These are phyloP conservation scores for Tricholoma furcatifolium DNA, from an alignment of 768 basidiomycete species.

Conservation along the genomic window DNA sequence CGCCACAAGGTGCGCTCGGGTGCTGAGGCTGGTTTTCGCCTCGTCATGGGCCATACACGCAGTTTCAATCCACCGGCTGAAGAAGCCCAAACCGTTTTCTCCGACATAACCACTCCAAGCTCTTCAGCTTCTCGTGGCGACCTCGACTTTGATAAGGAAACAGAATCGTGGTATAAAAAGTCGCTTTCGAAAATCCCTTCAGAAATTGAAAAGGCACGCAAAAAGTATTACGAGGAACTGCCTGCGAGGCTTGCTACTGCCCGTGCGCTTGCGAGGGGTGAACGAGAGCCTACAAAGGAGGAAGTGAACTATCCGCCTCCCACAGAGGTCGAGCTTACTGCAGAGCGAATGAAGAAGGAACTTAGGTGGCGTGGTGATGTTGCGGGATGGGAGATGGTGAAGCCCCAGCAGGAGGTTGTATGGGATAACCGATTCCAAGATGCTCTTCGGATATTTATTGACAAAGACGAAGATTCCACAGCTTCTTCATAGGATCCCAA, in stretches of 20 bases:
- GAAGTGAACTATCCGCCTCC: constrained; percentile 76
- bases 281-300: constrained; percentile 82
- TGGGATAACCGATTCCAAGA: constrained; percentile 79
- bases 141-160: constrained; percentile 69
- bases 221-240: constrained; percentile 74
- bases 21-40: constrained; percentile 74
- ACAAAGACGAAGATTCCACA: constrained; percentile 17
- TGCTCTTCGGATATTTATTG: constrained; percentile 58
- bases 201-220: constrained; percentile 66
- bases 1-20: constrained; percentile 78
- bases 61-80: constrained; percentile 46
- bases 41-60: constrained; percentile 64
- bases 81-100: constrained; percentile 18
- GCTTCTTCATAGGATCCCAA: not conserved
- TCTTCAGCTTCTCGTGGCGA: constrained; percentile 42
- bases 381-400: constrained; percentile 76
- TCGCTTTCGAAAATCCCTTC: constrained; percentile 51
- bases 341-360: constrained; percentile 89
- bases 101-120: constrained; percentile 22
- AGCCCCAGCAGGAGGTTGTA: constrained; percentile 55
- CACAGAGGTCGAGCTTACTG: constrained; percentile 85
- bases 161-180: constrained; percentile 69
- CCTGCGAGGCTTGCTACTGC: constrained; percentile 66
- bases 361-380: constrained; percentile 79
- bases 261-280: constrained; percentile 71